These are phyloP conservation scores for Lindgomyces ingoldianus DNA, from an alignment of 495 filamentous ascomycete genomes.

Conservation along the genomic window DNA sequence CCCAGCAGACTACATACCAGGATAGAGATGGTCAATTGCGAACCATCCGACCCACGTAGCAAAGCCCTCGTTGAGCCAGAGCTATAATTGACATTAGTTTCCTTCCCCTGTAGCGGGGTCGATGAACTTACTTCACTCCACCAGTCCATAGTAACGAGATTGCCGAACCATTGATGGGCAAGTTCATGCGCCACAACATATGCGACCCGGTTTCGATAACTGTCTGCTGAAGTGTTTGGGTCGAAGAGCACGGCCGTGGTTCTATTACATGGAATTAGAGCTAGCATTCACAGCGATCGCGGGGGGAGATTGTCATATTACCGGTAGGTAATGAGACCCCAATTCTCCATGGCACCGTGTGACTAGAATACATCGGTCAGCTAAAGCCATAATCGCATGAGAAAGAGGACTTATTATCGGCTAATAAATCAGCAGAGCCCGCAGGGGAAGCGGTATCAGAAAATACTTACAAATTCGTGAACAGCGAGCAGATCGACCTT, in stretches of 20 bases:
- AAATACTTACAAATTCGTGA: constrained; percentile 79
- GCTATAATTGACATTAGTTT: constrained; percentile 23
- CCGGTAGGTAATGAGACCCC: constrained; percentile 92
- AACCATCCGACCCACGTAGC: constrained; percentile 98
- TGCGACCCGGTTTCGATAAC: constrained; percentile 85
- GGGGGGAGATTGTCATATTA: constrained; percentile 7
- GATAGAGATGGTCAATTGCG: constrained; percentile 86
- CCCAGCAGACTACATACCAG: constrained; percentile 50
- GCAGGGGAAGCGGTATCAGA: background rate
- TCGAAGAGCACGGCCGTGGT: constrained; percentile 92
- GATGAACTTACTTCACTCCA: constrained; percentile 63
- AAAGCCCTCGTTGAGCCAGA: constrained; percentile 93
- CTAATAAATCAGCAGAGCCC: constrained; percentile 28
- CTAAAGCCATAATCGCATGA: background rate
- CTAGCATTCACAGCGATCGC: too few species aligned
- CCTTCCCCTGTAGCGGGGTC: too few species aligned
- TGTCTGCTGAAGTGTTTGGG: constrained; percentile 81
- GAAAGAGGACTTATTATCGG: constrained; percentile 42
- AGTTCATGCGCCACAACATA: constrained; percentile 95
- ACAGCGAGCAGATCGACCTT: constrained; percentile 95
- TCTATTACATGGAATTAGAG: constrained; percentile 41
- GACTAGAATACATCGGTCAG: constrained; percentile 54
- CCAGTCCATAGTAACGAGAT: constrained; percentile 86
- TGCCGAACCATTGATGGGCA: constrained; percentile 98
- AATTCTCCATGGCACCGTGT: constrained; percentile 75